These are phyloP conservation scores for Pontederia paniculata DNA, from an alignment of 176 grass and related monocot species.

Conservation along the genomic window DNA sequence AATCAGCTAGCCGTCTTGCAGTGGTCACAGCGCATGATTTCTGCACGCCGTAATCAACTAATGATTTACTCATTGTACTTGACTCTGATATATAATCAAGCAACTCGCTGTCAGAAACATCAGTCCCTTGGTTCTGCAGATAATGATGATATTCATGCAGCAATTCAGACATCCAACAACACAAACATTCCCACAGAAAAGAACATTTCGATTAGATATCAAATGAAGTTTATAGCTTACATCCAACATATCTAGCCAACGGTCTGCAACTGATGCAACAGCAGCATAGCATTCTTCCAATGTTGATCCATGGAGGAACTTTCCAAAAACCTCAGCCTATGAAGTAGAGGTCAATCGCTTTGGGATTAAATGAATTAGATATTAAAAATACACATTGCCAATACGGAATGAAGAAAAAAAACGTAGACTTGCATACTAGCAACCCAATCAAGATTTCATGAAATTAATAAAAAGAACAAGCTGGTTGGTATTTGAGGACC, in stretches of 20 bases:
- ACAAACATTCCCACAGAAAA: no score
- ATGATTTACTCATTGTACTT: constrained; percentile 98
- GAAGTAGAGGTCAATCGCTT: constrained; percentile 1
- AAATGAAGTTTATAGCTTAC: constrained; percentile 40
- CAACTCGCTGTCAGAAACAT: constrained; percentile 87
- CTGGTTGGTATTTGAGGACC: no score
- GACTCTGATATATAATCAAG: constrained; percentile 94
- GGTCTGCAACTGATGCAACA: constrained; percentile 91
- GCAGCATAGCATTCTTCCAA: constrained; percentile 93
- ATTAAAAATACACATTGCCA: no score
- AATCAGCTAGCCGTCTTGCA: constrained; percentile 81
- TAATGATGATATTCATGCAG: not conserved
- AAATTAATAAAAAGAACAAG: no score
- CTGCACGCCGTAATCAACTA: constrained; percentile 83
- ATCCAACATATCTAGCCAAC: constrained; percentile 88
- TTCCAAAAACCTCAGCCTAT: constrained; percentile 95
- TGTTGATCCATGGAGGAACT: constrained; percentile 94
- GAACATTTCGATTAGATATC: constrained; percentile 9
- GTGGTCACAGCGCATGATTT: constrained; percentile 97
- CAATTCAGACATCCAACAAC: no score
- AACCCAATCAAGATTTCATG: no score
- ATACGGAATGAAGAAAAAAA: no score
- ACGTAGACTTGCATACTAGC: no score
- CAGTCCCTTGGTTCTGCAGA: constrained; percentile 86
- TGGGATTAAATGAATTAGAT: no score